Base-by-base conservation (phyloP, 768 basidiomycete genomes). In the Gelatoporia subvermispora region DNA sequence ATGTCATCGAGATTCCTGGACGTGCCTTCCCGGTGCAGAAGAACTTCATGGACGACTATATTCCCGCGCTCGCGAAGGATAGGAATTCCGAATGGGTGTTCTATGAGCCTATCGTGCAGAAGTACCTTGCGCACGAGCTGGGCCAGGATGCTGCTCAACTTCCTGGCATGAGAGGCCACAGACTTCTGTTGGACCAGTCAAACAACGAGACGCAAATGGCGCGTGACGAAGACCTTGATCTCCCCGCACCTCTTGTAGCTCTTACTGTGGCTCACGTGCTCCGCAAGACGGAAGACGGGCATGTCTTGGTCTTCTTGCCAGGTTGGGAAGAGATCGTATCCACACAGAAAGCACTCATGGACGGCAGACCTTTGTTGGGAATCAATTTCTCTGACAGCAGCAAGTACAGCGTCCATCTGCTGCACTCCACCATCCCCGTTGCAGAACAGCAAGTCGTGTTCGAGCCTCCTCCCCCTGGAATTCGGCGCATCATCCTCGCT, bases 381-480 rank as follows among this genome's bases (percentile, higher is more conserved):
- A 56, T 88, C 52, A 66, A 82, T 56, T 86, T 95, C 64, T 66
- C 64, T 48, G 76, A 89, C 59, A 59, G 74, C 2, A 60, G 61
- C 20, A 75, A 79, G 45, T 88, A 75, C 63, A 76, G 73, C 22
- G 74, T 95, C 11, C 93, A 95, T 57, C 69, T 92, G 46, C 70
- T 97, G 10, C 94, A 97, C 67, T 96, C 94, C 8, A 81, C 85
- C 22, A 84, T 96, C 51, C 93, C 94, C 16, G 73, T 93, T 22
- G 76, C 79, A 1, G 93, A 96, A 58, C 94, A 97, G 61, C 88
- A 93, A 63, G 74, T 81, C 48, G 85, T 97, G 44, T 96, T 96
- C 61, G 83, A 89, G 18, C 87, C 91, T 1, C 86, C 93, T 7
- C 75, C 82, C 0, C 51, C 62, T 2, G 91, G 91, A 9, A 75